phyloP scores from a whole-genome alignment of 2,329 filamentous ascomycete species.

The Pseudocercospora eumusae region DNA sequence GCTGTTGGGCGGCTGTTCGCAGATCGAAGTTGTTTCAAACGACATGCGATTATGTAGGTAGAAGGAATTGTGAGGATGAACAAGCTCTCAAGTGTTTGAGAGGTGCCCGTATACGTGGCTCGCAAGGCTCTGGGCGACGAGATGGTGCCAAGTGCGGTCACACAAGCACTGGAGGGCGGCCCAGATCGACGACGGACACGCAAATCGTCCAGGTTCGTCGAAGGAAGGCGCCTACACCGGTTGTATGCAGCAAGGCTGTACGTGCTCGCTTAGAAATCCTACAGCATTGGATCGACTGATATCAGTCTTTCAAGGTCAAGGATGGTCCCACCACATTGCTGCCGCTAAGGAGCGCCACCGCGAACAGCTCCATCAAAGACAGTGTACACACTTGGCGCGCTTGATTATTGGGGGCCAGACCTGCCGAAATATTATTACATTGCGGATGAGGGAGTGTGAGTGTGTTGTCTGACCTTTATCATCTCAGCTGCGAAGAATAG shows the following conservation, averaged over 20 bases:
- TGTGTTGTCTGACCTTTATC: neutral
- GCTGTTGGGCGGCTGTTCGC: conserved; percentile 10
- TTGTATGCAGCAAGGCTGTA: conserved; percentile 7
- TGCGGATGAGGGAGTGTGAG: neutral
- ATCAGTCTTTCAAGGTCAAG: neutral
- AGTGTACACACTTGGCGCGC: neutral
- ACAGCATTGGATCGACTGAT: neutral
- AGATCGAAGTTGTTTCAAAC: conserved; percentile 20
- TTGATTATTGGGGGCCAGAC: neutral
- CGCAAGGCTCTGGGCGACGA: neutral
- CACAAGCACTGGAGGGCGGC: conserved; percentile 11
- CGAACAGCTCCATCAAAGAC: neutral
- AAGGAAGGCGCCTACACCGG: conserved; percentile 2
- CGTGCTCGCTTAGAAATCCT: conserved; percentile 8
- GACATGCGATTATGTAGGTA: conserved; percentile 12
- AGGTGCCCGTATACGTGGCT: neutral
- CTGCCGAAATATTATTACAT: neutral
- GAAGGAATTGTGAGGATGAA: neutral
- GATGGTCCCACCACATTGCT: neutral
- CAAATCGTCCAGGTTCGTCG: neutral
- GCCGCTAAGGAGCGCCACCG: conserved; percentile 5
- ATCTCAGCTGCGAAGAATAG: conserved; percentile 15
- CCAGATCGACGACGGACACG: conserved; percentile 10
- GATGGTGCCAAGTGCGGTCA: conserved; percentile 5
- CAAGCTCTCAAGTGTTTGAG: conserved; percentile 2